phyloP scores from a whole-genome alignment of 2,329 filamentous ascomycete species.

The Thelonectria blattea region DNA sequence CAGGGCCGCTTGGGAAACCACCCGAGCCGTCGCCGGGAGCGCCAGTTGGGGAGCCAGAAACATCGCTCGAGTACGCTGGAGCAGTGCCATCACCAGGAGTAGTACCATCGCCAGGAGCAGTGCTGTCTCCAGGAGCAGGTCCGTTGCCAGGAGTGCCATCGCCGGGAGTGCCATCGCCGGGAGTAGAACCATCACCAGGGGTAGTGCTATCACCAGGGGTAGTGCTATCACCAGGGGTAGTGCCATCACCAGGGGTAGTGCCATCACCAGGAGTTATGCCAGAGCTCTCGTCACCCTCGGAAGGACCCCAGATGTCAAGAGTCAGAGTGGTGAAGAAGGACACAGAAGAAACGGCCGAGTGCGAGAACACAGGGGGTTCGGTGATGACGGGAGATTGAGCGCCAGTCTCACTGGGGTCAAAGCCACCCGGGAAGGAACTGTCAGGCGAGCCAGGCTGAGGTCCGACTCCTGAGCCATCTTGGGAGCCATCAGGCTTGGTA shows the following conservation, averaged over 20 bases:
- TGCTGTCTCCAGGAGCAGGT: constrained; percentile 9
- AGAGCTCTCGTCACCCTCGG: constrained; percentile 20
- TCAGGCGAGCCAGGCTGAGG: constrained; percentile 12
- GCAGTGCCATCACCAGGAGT: constrained; percentile 20
- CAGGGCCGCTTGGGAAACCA: constrained; percentile 20
- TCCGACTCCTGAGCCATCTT: background rate
- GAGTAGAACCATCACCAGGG: constrained; percentile 12
- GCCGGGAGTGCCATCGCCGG: constrained; percentile 3
- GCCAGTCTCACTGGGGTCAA: constrained; percentile 29
- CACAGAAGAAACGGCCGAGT: constrained; percentile 25
- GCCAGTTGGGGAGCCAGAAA: constrained; percentile 22
- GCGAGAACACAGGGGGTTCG: constrained; percentile 33
- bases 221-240: constrained; percentile 14
- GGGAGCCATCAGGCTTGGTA: constrained; percentile 35
- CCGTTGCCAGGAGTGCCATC: constrained; percentile 7
- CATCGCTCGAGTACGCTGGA: constrained; percentile 28
- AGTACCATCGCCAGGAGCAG: constrained; percentile 2
- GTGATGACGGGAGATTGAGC: constrained; percentile 38
- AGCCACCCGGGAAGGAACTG: constrained; percentile 21
- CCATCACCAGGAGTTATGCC: constrained; percentile 1
- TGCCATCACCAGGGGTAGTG: constrained; percentile 8
- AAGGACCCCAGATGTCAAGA: constrained; percentile 43
- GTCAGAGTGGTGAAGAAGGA: constrained; percentile 46
- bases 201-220: constrained; percentile 9
- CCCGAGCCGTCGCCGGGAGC: constrained; percentile 26